phyloP scores from a whole-genome alignment of 345 rosid genomes.

The Cardamine occulta region DNA sequence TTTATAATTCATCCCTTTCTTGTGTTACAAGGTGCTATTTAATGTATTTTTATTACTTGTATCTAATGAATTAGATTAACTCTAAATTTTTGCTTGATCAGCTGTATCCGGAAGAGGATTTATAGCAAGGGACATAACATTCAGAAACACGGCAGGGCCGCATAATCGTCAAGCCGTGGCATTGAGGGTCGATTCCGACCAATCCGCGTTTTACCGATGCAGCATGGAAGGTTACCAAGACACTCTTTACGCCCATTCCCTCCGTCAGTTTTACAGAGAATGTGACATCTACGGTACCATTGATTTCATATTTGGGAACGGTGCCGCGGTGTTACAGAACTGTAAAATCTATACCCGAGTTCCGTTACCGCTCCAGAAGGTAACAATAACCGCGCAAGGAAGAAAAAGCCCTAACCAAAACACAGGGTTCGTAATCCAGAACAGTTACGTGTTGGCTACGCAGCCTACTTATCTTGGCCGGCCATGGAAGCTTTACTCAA shows the following conservation, averaged over 20 bases:
- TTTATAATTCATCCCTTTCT: conserved; percentile 20
- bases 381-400: conserved; percentile 84
- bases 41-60: background rate
- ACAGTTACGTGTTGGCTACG: conserved; percentile 62
- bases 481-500: conserved; percentile 87
- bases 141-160: conserved; percentile 82
- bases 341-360: conserved; percentile 66
- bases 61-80: background rate
- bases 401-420: conserved; percentile 64
- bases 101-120: conserved; percentile 94
- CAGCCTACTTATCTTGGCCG: conserved; percentile 81
- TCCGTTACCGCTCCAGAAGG: conserved; percentile 74
- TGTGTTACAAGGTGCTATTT: background rate
- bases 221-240: conserved; percentile 84
- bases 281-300: conserved; percentile 79
- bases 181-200: conserved; percentile 75
- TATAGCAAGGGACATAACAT: conserved; percentile 81
- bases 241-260: conserved; percentile 83
- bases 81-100: conserved; percentile 32
- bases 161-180: conserved; percentile 82
- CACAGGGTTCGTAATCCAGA: conserved; percentile 79
- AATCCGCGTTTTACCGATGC: conserved; percentile 78
- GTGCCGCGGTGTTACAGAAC: conserved; percentile 75
- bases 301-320: conserved; percentile 95
- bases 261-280: conserved; percentile 83